Base-by-base conservation (phyloP, 768 basidiomycete genomes). In the Tricholoma terreum region DNA sequence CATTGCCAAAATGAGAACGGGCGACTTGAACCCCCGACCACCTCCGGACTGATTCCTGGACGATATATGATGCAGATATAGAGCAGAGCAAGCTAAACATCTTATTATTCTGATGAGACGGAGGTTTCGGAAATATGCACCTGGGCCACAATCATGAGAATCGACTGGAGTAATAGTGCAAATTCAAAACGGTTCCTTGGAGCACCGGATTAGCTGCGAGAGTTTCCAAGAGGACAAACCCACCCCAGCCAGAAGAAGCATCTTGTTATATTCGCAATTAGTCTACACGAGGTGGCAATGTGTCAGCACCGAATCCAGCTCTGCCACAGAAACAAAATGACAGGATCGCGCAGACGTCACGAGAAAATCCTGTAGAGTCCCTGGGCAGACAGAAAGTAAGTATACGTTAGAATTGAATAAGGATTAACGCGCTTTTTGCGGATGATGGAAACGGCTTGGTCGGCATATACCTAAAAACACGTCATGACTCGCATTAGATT, bases 221-320 rank as follows among this genome's bases (percentile, higher is more conserved):
- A 54, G 22, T 14, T 24, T 42, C 6, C 11, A 40, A 17, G 3
- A 48, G 15, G 27, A 11, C 27, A 45, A 48, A 61, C 73, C 27
- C 60, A 80, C 78, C 92, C 92, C 34, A 94, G 73, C 92, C 92
- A 94, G 73, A 93, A 94, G 77, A 92, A 94, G 70, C 92, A 94
- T 65, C 92, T 80, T 22, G 88, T 87, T 53, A 93, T 91, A 70
- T 94, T 94, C 50, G 91, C 90, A 58, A 90, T 77, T 31, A 92
- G 76, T 63, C 90, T 91, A 60, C 22, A 42, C 52, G 22, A 40
- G 27, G 53, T 30, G 24, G 14, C 4, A 7, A 58, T 31, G n/a
- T 10, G 51, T 63, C 54, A 64, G 52, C 40, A 24, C 8, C 33
- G 59, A 24, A 63, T 54, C 49, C 33, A 34, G 27, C 21, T 30